phyloP scores from a whole-genome alignment of 768 basidiomycete genomes.

The Leucosporidium creatinivorum region DNA sequence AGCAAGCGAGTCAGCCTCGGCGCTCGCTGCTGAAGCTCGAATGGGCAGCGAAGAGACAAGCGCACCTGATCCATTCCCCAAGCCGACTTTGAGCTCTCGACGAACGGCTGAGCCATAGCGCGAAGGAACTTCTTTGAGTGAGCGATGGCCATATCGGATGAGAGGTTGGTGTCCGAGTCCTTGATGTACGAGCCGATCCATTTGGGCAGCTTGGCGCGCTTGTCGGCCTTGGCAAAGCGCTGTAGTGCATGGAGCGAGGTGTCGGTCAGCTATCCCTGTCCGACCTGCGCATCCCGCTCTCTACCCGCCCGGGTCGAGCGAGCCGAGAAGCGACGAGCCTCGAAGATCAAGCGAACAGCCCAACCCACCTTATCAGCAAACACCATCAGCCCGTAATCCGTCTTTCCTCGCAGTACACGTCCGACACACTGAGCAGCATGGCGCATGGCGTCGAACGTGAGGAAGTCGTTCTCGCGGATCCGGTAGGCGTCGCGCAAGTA shows the following conservation, averaged over 20 bases:
- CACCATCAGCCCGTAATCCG: constrained; percentile 99
- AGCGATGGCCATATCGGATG: constrained; percentile 57
- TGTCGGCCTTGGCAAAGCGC: constrained; percentile 87
- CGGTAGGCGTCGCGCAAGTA: constrained; percentile 97
- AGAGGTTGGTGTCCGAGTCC: constrained; percentile 93
- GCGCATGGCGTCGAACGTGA: constrained; percentile 98
- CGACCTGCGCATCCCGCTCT: no score
- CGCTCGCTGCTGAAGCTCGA: constrained; percentile 23
- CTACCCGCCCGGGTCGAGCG: neutral
- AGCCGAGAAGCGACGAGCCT: neutral
- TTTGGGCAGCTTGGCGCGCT: constrained; percentile 87
- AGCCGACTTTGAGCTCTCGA: constrained; percentile 89
- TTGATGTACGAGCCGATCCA: constrained; percentile 99
- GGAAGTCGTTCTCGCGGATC: constrained; percentile 95
- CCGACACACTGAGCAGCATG: constrained; percentile 99
- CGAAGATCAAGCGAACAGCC: constrained; percentile 22
- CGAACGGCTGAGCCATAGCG: constrained; percentile 95
- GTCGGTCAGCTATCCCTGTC: no score
- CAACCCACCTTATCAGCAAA: constrained; percentile 86
- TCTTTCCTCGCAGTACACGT: constrained; percentile 93
- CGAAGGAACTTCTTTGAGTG: constrained; percentile 89
- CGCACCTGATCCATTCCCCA: constrained; percentile 87
- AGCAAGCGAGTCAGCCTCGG: neutral
- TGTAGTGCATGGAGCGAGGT: no score
- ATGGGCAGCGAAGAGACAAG: no score